Base-by-base conservation (phyloP, 371 early-diverging fungal species). In the Chytridiales sp. region DNA sequence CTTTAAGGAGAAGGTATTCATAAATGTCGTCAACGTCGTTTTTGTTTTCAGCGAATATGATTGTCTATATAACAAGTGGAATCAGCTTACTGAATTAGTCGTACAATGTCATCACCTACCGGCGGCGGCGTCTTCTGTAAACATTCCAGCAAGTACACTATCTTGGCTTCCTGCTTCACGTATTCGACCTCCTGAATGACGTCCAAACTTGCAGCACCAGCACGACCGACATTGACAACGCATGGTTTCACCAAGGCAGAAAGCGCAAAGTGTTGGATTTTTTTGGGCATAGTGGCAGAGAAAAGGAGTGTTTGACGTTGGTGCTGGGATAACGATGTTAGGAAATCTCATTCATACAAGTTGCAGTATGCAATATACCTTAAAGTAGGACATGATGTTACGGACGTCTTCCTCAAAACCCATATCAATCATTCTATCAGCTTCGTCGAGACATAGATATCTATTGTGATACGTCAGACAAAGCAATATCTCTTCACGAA, bases 1-100 rank as follows among this genome's bases (percentile, higher is more conserved):
- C 95, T 68, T 96, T 94, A 32, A 93, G 70, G 36, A 94, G 76
- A 41, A 99, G 74, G 64, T 92, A 93, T 69, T 97, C 94, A 59
- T 94, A 94, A 29, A 99, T 92, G 68, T 96, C 95, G 65, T 99
- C 99, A n/a, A 98, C 99, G 66, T 96, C 98, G 72, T 93, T 89
- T 69, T 99, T 99, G 77, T 93, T 98, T 70, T 99, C 98, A 29
- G 97, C 95, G 80, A 99, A 99, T 22, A 99, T 87, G 48, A 99
- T 79, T 0, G 96, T 85, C 83, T 85, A 62, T 4, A 35, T 49
- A 4, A 27, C n/a, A 22, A 21, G 34, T 47, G 4, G 44, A 30
- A 19, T 17, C n/a, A 11, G 22, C 11, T n/a, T n/a, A n/a, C n/a
- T n/a, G n/a, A n/a, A n/a, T n/a, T n/a, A n/a, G n/a, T n/a, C n/a